These are phyloP conservation scores for Hippophae rhamnoides DNA, from an alignment of 306 rosid species.

Conservation along the genomic window DNA sequence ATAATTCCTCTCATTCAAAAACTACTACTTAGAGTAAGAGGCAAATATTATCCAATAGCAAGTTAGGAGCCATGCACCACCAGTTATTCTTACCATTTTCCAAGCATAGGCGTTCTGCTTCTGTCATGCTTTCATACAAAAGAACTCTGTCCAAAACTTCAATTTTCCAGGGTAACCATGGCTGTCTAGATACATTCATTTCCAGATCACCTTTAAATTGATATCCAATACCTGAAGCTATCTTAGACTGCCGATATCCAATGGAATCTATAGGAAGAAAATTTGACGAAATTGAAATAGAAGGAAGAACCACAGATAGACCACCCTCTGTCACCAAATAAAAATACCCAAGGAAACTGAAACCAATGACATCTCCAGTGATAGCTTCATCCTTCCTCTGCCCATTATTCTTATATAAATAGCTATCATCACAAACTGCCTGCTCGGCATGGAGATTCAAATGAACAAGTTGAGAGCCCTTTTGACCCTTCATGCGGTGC, in stretches of 20 bases:
- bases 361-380: constrained; percentile 74
- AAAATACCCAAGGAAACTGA: constrained; percentile 66
- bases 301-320: constrained; percentile 71
- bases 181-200: constrained; percentile 30
- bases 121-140: constrained; percentile 65
- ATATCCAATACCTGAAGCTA: constrained; percentile 27
- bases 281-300: constrained; percentile 50
- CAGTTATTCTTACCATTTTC: constrained; percentile 68
- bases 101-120: constrained; percentile 67
- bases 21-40: neutral
- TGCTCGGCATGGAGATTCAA: constrained; percentile 44
- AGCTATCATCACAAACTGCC: constrained; percentile 51
- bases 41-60: neutral
- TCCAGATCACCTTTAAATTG: constrained; percentile 37
- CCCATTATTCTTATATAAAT: constrained; percentile 25
- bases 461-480: constrained; percentile 54
- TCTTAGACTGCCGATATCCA: constrained; percentile 43
- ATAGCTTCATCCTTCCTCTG: constrained; percentile 45
- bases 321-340: constrained; percentile 76
- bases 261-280: constrained; percentile 54
- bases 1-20: no score
- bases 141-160: constrained; percentile 87
- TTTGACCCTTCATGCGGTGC: constrained; percentile 28
- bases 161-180: constrained; percentile 55
- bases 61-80: constrained; percentile 1